These are phyloP conservation scores for Patellifolia procumbens DNA, from an alignment of 179 eudicot species.

Conservation along the genomic window DNA sequence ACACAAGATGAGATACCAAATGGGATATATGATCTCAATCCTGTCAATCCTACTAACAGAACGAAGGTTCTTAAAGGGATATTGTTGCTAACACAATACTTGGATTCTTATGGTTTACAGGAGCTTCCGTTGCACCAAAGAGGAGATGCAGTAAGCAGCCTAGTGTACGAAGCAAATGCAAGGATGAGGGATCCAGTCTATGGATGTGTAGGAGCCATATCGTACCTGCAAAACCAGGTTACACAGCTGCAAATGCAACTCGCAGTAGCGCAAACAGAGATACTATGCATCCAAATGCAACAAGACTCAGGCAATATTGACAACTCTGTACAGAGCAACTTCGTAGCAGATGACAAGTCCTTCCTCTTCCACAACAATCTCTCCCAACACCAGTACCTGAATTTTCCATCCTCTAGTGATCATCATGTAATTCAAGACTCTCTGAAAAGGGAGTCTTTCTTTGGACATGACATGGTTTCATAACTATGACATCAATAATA, in stretches of 20 bases:
- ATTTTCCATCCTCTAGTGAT: slow-evolving; percentile 41
- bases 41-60: neutral
- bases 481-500: slow-evolving; percentile 27
- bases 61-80: neutral
- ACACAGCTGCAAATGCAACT: slow-evolving; percentile 90
- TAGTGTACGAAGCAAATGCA: slow-evolving; percentile 79
- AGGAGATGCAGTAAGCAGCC: slow-evolving; percentile 77
- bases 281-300: slow-evolving; percentile 87
- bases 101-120: slow-evolving; percentile 29
- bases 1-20: no score
- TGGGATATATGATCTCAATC: no score
- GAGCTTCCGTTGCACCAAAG: slow-evolving; percentile 69
- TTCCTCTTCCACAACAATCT: slow-evolving; percentile 42
- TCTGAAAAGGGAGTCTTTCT: slow-evolving; percentile 60
- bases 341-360: slow-evolving; percentile 44
- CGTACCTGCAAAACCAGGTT: slow-evolving; percentile 74
- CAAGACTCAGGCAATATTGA: slow-evolving; percentile 37
- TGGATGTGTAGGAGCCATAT: slow-evolving; percentile 77
- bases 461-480: slow-evolving; percentile 70
- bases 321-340: slow-evolving; percentile 28
- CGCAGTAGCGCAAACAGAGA: slow-evolving; percentile 88
- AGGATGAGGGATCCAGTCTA: slow-evolving; percentile 76
- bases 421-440: slow-evolving; percentile 61
- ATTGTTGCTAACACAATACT: neutral
- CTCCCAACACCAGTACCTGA: slow-evolving; percentile 49